A percentile compares a stretch with the other conserved stretches of the same genome.
Evolutionary conservation across 768 basidiomycete genomes (phyloP).

Genomic region (Suillus lakei): DNA sequence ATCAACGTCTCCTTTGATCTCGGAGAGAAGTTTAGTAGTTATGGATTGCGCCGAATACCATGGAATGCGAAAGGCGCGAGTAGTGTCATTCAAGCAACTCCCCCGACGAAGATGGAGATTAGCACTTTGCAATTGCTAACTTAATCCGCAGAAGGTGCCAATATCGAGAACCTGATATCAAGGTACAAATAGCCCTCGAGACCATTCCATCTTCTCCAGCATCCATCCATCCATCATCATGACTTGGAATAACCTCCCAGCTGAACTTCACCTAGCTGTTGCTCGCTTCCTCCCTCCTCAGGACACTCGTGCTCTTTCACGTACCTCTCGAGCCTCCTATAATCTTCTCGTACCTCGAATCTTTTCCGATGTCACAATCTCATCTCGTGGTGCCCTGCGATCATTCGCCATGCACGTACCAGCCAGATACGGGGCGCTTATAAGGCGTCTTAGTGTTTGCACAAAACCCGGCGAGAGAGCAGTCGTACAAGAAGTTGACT

Average conservation of each 20-base stretch:
- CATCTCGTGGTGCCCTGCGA: conserved; percentile 48
- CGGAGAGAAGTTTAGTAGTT: conserved; percentile 18
- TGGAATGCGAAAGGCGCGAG: conserved; percentile 11
- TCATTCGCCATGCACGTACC: conserved; percentile 65
- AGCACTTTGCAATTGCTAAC: neutral
- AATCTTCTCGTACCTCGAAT: conserved; percentile 58
- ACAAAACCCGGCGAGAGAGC: conserved; percentile 40
- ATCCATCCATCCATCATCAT: conserved; percentile 7
- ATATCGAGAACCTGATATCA: conserved; percentile 1
- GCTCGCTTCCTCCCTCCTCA: conserved; percentile 50
- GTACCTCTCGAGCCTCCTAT: conserved; percentile 55
- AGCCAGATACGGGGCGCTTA: conserved; percentile 54
- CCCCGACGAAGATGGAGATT: conserved; percentile 28
- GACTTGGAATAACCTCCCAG: conserved; percentile 63
- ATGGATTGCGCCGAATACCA: conserved; percentile 20
- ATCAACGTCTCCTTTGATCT: conserved; percentile 23
- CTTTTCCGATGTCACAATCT: conserved; percentile 62
- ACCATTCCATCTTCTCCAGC: neutral
- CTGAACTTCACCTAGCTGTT: conserved; percentile 67
- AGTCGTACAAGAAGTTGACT: conserved; percentile 31
- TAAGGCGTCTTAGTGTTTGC: conserved; percentile 50
- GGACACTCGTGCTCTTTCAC: conserved; percentile 53
- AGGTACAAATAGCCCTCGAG: neutral
- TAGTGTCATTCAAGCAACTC: conserved; percentile 1
- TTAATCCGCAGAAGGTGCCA: conserved; percentile 9